Percentiles rank a stretch among this genome's conserved stretches.
Evolutionary conservation across 371 early-diverging fungal species (phyloP).

Genomic region (Blastocladiella emersonii): DNA sequence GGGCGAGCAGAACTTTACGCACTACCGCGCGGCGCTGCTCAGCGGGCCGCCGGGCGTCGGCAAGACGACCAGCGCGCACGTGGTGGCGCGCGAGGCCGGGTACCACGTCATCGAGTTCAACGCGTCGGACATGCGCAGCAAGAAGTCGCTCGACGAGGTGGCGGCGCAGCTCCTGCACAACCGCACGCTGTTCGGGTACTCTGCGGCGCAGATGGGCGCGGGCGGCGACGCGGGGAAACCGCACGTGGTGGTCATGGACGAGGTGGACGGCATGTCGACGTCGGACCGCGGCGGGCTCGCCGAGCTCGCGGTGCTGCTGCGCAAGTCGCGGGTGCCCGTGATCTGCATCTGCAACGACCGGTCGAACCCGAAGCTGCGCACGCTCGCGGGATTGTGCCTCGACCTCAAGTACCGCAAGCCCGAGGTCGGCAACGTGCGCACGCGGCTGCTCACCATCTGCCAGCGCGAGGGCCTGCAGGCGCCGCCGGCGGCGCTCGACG

Average conservation of each 20-base stretch:
- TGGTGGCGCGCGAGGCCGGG: conserved; percentile 66
- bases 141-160: conserved; percentile 56
- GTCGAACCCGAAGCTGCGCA: conserved; percentile 73
- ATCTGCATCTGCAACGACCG: conserved; percentile 99
- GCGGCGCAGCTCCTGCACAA: background rate
- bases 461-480: conserved; percentile 63
- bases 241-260: conserved; percentile 94
- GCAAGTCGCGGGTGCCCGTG: conserved; percentile 85
- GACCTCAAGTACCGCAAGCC: conserved; percentile 80
- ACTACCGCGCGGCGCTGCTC: conserved; percentile 62
- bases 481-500: conserved; percentile 67
- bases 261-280: conserved; percentile 99
- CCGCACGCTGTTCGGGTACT: conserved; percentile 3
- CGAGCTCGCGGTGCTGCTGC: conserved; percentile 84
- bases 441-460: conserved; percentile 68
- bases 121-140: conserved; percentile 96
- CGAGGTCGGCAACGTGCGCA: conserved; percentile 47
- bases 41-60: conserved; percentile 99
- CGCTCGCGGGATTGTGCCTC: conserved; percentile 74
- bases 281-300: conserved; percentile 96
- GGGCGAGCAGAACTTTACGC: conserved; percentile 8
- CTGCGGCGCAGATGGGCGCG: background rate
- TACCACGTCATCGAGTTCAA: conserved; percentile 94
- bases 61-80: conserved; percentile 93
- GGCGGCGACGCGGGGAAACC: background rate